Percentiles rank a stretch among this genome's conserved stretches.
phyloP scores from a whole-genome alignment of 2,329 filamentous ascomycete genomes.

The Calonectria naviculata region DNA sequence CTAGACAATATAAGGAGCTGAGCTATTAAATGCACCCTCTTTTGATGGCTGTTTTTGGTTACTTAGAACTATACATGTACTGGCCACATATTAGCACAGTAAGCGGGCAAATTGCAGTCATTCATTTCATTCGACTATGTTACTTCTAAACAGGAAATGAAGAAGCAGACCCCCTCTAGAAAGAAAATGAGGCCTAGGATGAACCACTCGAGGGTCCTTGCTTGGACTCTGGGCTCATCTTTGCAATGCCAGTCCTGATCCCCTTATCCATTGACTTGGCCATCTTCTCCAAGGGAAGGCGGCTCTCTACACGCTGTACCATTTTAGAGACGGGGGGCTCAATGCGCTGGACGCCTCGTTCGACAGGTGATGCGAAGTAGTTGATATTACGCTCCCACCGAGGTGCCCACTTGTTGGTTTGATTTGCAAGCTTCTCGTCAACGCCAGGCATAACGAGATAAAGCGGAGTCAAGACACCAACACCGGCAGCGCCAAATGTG shows the following conservation, averaged over 20 bases:
- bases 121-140: not conserved
- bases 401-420: slow-evolving; percentile 69
- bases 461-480: slow-evolving; percentile 65
- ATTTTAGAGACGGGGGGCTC: slow-evolving; percentile 59
- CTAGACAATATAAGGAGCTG: no score
- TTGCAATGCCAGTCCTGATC: slow-evolving; percentile 59
- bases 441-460: slow-evolving; percentile 68
- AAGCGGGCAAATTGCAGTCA: not conserved
- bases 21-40: no score
- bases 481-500: slow-evolving; percentile 64
- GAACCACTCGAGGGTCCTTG: slow-evolving; percentile 2
- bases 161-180: not conserved
- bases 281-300: slow-evolving; percentile 62
- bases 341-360: slow-evolving; percentile 59
- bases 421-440: slow-evolving; percentile 63
- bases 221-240: slow-evolving; percentile 45
- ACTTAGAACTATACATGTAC: not conserved
- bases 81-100: no score
- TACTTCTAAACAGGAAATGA: not conserved
- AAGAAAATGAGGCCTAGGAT: not conserved
- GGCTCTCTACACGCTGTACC: slow-evolving; percentile 57
- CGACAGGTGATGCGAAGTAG: slow-evolving; percentile 61
- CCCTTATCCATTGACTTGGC: slow-evolving; percentile 59
- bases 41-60: no score
- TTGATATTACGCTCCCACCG: slow-evolving; percentile 69